Conservation (phyloP, 2,329 filamentous ascomycete genomes). For the Penicillium sp. region DNA sequence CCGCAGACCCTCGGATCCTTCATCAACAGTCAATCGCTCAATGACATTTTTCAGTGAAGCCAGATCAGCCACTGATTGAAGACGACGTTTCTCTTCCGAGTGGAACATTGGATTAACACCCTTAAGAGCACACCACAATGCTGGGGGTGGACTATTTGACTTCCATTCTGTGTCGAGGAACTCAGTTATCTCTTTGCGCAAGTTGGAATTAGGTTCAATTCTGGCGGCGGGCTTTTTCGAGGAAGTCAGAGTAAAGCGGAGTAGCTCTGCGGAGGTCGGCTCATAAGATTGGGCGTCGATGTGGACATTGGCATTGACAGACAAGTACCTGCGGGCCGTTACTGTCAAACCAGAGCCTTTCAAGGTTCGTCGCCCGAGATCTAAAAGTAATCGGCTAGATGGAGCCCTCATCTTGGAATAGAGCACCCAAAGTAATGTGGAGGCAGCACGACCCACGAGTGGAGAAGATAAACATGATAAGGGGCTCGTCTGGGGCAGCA, state of each 20-base stretch:
- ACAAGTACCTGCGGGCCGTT: background rate
- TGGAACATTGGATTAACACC: conserved; percentile 1
- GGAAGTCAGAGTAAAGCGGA: conserved; percentile 32
- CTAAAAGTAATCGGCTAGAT: background rate
- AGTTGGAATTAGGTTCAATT: background rate
- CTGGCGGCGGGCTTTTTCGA: conserved; percentile 7
- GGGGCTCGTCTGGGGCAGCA: conserved; percentile 21
- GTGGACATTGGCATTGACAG: background rate
- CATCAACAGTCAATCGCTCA: conserved; percentile 22
- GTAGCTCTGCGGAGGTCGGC: conserved; percentile 27
- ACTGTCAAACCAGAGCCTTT: background rate
- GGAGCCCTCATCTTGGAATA: conserved; percentile 11
- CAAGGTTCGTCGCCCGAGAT: background rate
- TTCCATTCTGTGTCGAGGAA: conserved; percentile 25
- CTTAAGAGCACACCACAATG: conserved; percentile 23
- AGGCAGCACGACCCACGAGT: conserved; percentile 18
- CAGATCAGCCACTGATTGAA: conserved; percentile 5
- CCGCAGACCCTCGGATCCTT: background rate
- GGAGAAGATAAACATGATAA: conserved; percentile 20
- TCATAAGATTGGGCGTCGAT: background rate
- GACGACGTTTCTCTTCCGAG: conserved; percentile 2
- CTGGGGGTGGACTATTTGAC: conserved; percentile 12
- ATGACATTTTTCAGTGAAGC: conserved; percentile 21
- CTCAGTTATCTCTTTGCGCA: conserved; percentile 16
- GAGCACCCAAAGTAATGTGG: conserved; percentile 2